Percentiles rank a stretch among this genome's conserved stretches.
phyloP scores from a whole-genome alignment of 2,329 filamentous ascomycete genomes.

The Sphaceloma murrayae region DNA sequence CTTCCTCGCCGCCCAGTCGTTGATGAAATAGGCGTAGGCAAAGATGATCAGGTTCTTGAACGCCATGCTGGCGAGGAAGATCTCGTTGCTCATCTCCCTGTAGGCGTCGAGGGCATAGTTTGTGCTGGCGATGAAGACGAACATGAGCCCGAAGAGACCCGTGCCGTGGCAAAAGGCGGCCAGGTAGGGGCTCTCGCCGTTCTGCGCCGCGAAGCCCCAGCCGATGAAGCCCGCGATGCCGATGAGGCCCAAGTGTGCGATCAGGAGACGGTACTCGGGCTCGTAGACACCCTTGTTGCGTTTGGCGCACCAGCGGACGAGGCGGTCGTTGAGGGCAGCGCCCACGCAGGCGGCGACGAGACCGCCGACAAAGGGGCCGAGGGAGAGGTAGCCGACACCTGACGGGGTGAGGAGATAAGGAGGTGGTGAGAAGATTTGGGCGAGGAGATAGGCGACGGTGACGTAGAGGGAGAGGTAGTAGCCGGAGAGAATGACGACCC shows the following conservation, averaged over 20 bases:
- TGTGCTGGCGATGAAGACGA: conserved; percentile 27
- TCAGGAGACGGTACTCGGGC: conserved; percentile 43
- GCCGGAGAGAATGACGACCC: conserved; percentile 40
- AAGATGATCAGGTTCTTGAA: conserved; percentile 40
- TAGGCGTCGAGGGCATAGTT: conserved; percentile 34
- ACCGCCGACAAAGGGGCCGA: conserved; percentile 35
- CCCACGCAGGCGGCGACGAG: conserved; percentile 30
- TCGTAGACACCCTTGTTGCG: conserved; percentile 46
- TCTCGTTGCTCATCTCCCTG: conserved; percentile 34
- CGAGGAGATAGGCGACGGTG: conserved; percentile 35
- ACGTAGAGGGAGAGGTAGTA: conserved; percentile 37
- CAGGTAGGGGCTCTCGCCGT: conserved; percentile 18
- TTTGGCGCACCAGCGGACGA: conserved; percentile 37
- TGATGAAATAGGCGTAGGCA: conserved; percentile 36
- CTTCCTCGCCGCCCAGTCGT: conserved; percentile 32
- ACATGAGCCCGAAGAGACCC: conserved; percentile 23
- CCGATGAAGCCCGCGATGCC: conserved; percentile 28
- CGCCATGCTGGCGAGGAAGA: conserved; percentile 37
- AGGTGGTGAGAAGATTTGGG: conserved; percentile 40
- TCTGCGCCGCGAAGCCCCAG: conserved; percentile 24
- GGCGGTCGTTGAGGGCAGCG: conserved; percentile 29
- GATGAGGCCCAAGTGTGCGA: conserved; percentile 23
- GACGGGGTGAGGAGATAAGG: conserved; percentile 38
- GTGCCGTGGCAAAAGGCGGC: conserved; percentile 23
- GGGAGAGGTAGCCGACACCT: conserved; percentile 37